Conservation (phyloP, 2,329 filamentous ascomycete genomes). For the Fusarium chuoi region DNA sequence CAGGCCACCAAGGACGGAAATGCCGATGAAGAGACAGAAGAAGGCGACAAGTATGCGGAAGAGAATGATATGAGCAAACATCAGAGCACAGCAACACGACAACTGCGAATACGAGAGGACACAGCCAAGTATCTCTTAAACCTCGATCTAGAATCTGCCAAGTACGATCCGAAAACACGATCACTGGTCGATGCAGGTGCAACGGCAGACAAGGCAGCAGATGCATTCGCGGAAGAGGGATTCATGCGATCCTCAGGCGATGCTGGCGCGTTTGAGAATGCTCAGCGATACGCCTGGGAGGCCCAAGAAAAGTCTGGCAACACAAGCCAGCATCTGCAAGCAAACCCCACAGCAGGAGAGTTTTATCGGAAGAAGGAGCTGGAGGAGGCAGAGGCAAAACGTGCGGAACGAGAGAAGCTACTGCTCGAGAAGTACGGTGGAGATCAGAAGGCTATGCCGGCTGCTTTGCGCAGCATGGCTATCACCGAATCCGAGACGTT, state of each 20-base stretch:
- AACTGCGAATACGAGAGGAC: slow-evolving; percentile 92
- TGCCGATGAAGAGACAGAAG: slow-evolving; percentile 63
- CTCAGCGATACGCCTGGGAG: slow-evolving; percentile 94
- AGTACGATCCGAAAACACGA: slow-evolving; percentile 96
- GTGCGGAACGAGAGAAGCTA: slow-evolving; percentile 73
- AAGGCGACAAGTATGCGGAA: slow-evolving; percentile 84
- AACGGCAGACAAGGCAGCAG: slow-evolving; percentile 80
- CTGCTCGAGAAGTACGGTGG: slow-evolving; percentile 86
- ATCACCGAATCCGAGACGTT: slow-evolving; percentile 86
- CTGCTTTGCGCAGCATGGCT: slow-evolving; percentile 71
- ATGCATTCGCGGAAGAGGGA: slow-evolving; percentile 90
- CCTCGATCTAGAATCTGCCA: slow-evolving; percentile 93
- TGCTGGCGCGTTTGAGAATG: slow-evolving; percentile 89
- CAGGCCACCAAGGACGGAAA: slow-evolving; percentile 61
- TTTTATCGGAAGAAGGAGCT: slow-evolving; percentile 82
- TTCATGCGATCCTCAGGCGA: slow-evolving; percentile 91
- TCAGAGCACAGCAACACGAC: slow-evolving; percentile 89
- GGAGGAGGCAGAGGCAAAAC: slow-evolving; percentile 76
- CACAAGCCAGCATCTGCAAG: slow-evolving; percentile 88
- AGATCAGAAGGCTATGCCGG: slow-evolving; percentile 65
- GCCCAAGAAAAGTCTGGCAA: slow-evolving; percentile 84
- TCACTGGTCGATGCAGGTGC: slow-evolving; percentile 89
- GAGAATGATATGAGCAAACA: slow-evolving; percentile 97
- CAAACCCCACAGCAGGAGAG: slow-evolving; percentile 94
- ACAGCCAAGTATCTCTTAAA: slow-evolving; percentile 97